Evolutionary conservation across 352 stramenopile species (phyloP), one percentile per base, ranked within the genome.

Genomic region (Pythium scleroteichum): DNA sequence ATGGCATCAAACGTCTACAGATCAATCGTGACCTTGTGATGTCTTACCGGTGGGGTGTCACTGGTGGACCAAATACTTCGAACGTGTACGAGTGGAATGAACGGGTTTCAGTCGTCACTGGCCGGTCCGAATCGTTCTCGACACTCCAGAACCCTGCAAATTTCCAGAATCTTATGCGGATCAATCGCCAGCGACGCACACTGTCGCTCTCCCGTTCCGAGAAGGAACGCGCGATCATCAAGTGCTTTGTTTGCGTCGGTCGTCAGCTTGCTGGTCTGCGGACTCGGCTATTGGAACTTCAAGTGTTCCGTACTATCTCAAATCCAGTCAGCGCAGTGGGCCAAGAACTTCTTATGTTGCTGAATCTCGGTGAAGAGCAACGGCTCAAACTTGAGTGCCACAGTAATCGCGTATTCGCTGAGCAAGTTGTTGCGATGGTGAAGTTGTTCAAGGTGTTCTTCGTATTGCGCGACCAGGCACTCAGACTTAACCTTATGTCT

Each of bases 371-470:
- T 14, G 68, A 67, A 1, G 72, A 87, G 32, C 85, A 94, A 60
- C 76, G 76, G 51, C 66, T 84, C 38, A 73, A 87, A 61, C 68
- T 94, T 1, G 75, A 89, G 58, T 84, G 75, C 62, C 68, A 85
- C 41, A 81, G 80, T 4, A 69, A 78, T 44, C 70, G 78, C 66
- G 75, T 88, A 55, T 79, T 91, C n/a, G 76, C 73, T 45, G 61
- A 81, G 9, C 72, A 94, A 42, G 75, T 88, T 4, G 50, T 81
- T 55, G 58, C 79, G 60, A 71, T 92, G 47, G 77, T 81, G 32
- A 79, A 82, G 66, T 69, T 94, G 23, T 87, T 94, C 62, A 94
- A 94, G 60, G 76, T 87, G 16, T 94, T 92, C 69, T 79, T 87
- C 47, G 78, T 72, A 2, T 50, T 94, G 35, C 82, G 85, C 13